A percentile compares a stretch with the other conserved stretches of the same genome.
Evolutionary conservation across 225 moss, liverwort and hornwort genomes (phyloP).

Genomic region (Polytrichum formosum): DNA sequence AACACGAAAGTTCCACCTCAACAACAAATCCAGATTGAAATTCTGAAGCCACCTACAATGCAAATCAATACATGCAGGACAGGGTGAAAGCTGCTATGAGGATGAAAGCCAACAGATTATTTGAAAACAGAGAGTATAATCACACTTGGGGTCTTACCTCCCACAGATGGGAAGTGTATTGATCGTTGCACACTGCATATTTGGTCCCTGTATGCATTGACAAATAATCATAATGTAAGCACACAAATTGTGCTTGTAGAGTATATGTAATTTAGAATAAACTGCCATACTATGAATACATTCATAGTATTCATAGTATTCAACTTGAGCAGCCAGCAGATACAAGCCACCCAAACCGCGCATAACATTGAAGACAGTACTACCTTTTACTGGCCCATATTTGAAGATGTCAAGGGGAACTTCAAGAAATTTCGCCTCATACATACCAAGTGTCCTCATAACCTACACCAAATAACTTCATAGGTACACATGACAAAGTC

Average conservation of each 20-base stretch:
- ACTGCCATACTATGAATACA: background rate
- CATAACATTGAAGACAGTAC: conserved; percentile 27
- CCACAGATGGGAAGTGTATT: conserved; percentile 90
- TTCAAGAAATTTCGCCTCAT: conserved; percentile 36
- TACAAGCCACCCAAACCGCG: conserved; percentile 23
- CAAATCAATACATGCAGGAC: background rate
- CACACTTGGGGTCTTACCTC: conserved; percentile 47
- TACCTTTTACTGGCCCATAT: conserved; percentile 42
- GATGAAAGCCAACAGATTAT: no score
- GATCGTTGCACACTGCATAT: conserved; percentile 94
- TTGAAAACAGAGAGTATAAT: no score
- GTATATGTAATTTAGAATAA: background rate
- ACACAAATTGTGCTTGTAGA: background rate
- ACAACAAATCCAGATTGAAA: background rate
- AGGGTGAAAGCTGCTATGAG: background rate
- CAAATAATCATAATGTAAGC: background rate
- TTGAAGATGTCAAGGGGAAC: conserved; percentile 44
- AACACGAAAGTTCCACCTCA: background rate
- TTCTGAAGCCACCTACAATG: background rate
- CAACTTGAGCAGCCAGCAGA: conserved; percentile 20
- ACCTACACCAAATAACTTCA: conserved; percentile 18
- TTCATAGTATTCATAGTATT: no score
- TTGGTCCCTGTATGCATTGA: conserved; percentile 75
- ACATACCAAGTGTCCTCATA: conserved; percentile 31
- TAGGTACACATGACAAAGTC: conserved; percentile 26